These are phyloP conservation scores for Acaromyces ingoldii DNA, from an alignment of 1,284 basidiomycete species.

Conservation along the genomic window DNA sequence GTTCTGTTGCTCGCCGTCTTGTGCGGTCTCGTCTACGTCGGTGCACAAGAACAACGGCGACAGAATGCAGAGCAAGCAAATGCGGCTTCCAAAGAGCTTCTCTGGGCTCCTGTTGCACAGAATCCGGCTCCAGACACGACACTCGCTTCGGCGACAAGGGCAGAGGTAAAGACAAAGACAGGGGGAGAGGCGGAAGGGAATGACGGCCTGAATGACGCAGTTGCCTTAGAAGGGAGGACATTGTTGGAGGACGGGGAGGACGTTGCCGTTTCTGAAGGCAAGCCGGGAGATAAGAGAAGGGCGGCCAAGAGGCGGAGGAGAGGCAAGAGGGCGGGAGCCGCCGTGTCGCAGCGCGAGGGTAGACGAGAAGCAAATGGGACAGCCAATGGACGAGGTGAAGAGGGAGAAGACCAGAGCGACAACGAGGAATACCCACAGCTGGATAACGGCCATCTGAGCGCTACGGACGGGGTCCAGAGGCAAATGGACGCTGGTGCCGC, in stretches of 20 bases:
- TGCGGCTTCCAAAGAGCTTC: slow-evolving; percentile 33
- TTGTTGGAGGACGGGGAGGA: neutral
- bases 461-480: no score
- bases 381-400: slow-evolving; percentile 16
- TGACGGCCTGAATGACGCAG: no score
- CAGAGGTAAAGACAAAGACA: no score
- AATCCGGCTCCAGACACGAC: no score
- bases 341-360: neutral
- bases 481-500: no score
- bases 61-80: slow-evolving; percentile 19
- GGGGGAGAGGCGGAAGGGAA: no score
- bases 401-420: slow-evolving; percentile 11
- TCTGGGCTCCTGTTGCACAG: slow-evolving; percentile 35
- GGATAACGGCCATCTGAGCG: slow-evolving; percentile 6
- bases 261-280: no score
- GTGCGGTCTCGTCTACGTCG: slow-evolving; percentile 25
- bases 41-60: slow-evolving; percentile 27
- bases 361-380: slow-evolving; percentile 9
- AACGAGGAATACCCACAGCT: slow-evolving; percentile 30
- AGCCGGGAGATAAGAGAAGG: neutral
- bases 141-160: no score
- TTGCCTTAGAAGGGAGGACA: no score
- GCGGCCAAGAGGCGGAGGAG: slow-evolving; percentile 10
- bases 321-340: slow-evolving; percentile 7
- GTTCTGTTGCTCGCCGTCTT: slow-evolving; percentile 27